phyloP scores from a whole-genome alignment of 1,139 yeast genomes.

The Dujonia santamariae region DNA sequence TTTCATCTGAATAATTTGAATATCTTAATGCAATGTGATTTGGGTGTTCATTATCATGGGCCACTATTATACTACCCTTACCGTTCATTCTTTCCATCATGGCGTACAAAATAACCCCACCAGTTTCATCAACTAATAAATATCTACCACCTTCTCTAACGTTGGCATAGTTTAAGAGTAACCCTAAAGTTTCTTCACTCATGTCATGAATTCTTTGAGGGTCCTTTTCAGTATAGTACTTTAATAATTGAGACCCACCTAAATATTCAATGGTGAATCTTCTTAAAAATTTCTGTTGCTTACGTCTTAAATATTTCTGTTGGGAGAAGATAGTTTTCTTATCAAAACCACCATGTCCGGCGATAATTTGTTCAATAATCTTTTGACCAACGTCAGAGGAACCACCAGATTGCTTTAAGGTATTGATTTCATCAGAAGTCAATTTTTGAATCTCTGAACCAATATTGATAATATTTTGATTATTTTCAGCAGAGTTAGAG shows the following conservation, averaged over 20 bases:
- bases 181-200: conserved; percentile 79
- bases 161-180: conserved; percentile 73
- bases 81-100: conserved; percentile 89
- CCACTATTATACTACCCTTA: conserved; percentile 68
- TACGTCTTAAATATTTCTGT: conserved; percentile 85
- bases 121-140: conserved; percentile 85
- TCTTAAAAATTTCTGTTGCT: conserved; percentile 86
- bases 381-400: conserved; percentile 70
- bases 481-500: conserved; percentile 52
- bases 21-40: conserved; percentile 69
- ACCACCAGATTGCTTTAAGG: conserved; percentile 64
- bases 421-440: conserved; percentile 74
- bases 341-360: conserved; percentile 82
- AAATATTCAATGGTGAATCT: conserved; percentile 79
- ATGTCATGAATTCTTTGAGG: conserved; percentile 70
- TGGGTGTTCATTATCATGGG: conserved; percentile 93
- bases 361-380: conserved; percentile 77
- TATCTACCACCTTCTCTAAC: conserved; percentile 88
- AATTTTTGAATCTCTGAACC: conserved; percentile 78
- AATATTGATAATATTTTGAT: conserved; percentile 67
- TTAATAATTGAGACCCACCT: conserved; percentile 72
- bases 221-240: conserved; percentile 73
- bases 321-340: conserved; percentile 88
- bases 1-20: conserved; percentile 57
- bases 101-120: conserved; percentile 80